Conservation (phyloP, 139 green algal genomes). For the Chlorella sp. region DNA sequence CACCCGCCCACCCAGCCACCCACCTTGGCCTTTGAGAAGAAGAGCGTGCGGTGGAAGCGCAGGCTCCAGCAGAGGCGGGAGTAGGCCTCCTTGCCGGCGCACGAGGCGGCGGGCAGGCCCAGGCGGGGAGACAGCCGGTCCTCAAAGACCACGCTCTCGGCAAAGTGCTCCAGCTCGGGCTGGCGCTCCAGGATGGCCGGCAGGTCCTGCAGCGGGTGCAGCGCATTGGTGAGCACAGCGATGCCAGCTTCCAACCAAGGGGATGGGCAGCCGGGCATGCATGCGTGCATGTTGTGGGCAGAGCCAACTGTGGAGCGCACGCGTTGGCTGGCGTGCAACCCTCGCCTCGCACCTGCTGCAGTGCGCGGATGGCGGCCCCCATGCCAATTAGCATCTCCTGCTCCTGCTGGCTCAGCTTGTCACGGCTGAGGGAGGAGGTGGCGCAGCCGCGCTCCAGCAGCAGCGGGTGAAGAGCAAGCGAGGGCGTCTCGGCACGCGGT, state of each 20-base stretch:
- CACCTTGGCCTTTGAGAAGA: constrained; percentile 18
- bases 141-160: constrained; percentile 14
- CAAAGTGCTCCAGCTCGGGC: not conserved
- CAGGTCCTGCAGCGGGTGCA: constrained; percentile 6
- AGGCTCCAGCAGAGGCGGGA: constrained; percentile 5
- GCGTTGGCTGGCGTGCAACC: no score
- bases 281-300: no score
- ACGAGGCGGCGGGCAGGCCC: constrained; percentile 9
- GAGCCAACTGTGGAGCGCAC: no score
- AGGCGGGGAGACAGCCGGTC: constrained; percentile 14
- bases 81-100: constrained; percentile 20
- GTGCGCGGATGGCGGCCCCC: not conserved
- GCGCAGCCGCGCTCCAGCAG: constrained; percentile 16
- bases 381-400: constrained; percentile 9
- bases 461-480: not conserved
- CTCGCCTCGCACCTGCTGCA: constrained; percentile 25
- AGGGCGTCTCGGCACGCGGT: not conserved
- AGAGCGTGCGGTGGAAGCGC: constrained; percentile 26
- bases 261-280: no score
- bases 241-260: no score
- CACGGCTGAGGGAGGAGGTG: constrained; percentile 4
- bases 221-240: no score
- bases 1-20: not conserved
- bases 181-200: constrained; percentile 13
- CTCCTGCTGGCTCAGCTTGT: not conserved